These are phyloP conservation scores for Tulasnella sp. DNA, from an alignment of 768 basidiomycete genomes.

Conservation along the genomic window DNA sequence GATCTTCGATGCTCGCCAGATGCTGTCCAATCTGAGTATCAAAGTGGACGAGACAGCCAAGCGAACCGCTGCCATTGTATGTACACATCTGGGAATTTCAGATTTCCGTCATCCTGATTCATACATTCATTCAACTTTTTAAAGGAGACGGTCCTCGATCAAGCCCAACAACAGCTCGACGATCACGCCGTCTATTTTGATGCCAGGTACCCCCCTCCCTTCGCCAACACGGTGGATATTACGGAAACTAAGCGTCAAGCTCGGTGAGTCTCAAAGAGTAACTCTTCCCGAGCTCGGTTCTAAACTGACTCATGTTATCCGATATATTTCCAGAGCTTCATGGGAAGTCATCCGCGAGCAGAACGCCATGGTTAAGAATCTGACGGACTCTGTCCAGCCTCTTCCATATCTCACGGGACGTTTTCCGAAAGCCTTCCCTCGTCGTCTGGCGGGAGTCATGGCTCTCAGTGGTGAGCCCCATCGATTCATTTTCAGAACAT, in stretches of 20 bases:
- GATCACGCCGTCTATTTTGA: slow-evolving; percentile 6
- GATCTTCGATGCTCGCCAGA: too few species aligned
- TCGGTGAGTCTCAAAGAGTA: neutral
- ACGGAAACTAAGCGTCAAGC: neutral
- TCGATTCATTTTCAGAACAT: neutral
- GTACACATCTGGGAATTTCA: too few species aligned
- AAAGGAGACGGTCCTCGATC: slow-evolving; percentile 5
- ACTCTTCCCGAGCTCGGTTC: neutral
- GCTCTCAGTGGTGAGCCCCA: neutral
- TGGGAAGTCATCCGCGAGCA: neutral
- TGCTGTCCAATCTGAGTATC: too few species aligned
- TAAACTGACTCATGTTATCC: neutral
- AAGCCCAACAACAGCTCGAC: neutral
- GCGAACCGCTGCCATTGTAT: too few species aligned
- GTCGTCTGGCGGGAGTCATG: slow-evolving; percentile 1
- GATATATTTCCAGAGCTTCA: neutral
- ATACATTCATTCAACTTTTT: neutral
- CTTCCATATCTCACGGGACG: slow-evolving; percentile 1
- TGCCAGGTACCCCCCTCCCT: slow-evolving; percentile 3
- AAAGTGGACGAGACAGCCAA: too few species aligned
- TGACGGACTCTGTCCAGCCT: neutral
- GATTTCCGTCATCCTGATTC: too few species aligned
- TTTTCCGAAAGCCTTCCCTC: slow-evolving; percentile 2
- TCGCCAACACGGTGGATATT: neutral
- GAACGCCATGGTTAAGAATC: neutral